These are phyloP conservation scores for Sarocladiaceae sp. DNA, from an alignment of 2,329 filamentous ascomycete genomes.

Conservation along the genomic window DNA sequence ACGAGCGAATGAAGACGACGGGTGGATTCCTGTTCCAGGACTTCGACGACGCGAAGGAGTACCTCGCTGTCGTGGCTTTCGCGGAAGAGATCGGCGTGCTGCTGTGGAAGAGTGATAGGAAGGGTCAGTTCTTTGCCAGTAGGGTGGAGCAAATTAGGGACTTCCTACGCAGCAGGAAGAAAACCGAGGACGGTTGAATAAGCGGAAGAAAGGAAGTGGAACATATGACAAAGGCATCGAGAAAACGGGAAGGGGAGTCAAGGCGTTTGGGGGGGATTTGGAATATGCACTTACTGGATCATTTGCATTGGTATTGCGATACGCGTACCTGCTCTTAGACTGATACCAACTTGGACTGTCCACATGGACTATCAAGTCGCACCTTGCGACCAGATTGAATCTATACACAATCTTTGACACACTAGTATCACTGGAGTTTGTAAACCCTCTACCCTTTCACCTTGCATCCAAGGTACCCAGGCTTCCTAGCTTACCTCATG, in stretches of 20 bases:
- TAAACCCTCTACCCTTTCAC: too few relatives aligned
- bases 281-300: too few relatives aligned
- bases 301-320: too few relatives aligned
- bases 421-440: too few relatives aligned
- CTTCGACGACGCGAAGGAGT: constrained; percentile 67
- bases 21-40: constrained; percentile 85
- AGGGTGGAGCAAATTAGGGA: constrained; percentile 82
- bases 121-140: constrained; percentile 84
- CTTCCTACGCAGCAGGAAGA: constrained; percentile 65
- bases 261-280: constrained; percentile 4
- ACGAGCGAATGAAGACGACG: constrained; percentile 83
- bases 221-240: background rate
- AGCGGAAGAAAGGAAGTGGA: background rate
- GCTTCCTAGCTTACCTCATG: too few relatives aligned
- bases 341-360: too few relatives aligned
- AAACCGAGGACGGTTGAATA: constrained; percentile 29
- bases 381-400: too few relatives aligned
- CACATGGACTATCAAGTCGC: too few relatives aligned
- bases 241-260: background rate
- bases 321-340: too few relatives aligned
- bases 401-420: too few relatives aligned
- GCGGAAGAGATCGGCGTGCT: constrained; percentile 87
- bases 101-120: constrained; percentile 75
- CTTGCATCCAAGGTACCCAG: too few relatives aligned
- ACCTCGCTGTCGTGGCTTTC: constrained; percentile 64